These are phyloP conservation scores for Boletus speciosus DNA, from an alignment of 768 basidiomycete genomes.

Conservation along the genomic window DNA sequence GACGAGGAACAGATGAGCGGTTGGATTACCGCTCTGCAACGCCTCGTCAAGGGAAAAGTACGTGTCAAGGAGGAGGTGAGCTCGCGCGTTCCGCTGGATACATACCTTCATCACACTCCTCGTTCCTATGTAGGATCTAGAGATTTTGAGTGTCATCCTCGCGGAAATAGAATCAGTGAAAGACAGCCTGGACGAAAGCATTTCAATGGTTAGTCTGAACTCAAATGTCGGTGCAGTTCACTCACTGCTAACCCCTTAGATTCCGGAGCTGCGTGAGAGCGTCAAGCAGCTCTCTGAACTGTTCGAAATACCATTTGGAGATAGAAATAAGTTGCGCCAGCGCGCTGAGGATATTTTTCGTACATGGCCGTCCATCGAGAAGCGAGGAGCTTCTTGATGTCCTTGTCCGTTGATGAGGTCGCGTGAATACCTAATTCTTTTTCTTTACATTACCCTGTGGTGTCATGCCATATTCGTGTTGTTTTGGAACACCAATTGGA, in stretches of 20 bases:
- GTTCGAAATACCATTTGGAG: constrained; percentile 30
- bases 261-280: constrained; percentile 14
- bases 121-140: constrained; percentile 19
- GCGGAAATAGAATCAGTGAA: constrained; percentile 31
- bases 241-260: constrained; percentile 10
- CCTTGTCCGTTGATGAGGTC: neutral
- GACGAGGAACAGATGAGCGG: constrained; percentile 6
- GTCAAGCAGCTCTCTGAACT: constrained; percentile 26
- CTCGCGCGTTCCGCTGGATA: neutral
- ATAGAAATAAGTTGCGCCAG: constrained; percentile 24
- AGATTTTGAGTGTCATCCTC: constrained; percentile 25
- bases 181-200: constrained; percentile 3
- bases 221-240: neutral
- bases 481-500: neutral
- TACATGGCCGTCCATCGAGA: constrained; percentile 12
- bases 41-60: constrained; percentile 30
- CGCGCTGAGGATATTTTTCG: constrained; percentile 17
- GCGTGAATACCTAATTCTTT: constrained; percentile 4
- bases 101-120: neutral
- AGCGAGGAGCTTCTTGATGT: neutral
- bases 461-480: neutral
- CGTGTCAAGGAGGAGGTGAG: constrained; percentile 23
- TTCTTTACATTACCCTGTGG: neutral
- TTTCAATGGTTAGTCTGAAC: constrained; percentile 15
- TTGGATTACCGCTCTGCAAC: constrained; percentile 27